These are phyloP conservation scores for Neurospora pannonica DNA, from an alignment of 495 filamentous ascomycete species.

Conservation along the genomic window DNA sequence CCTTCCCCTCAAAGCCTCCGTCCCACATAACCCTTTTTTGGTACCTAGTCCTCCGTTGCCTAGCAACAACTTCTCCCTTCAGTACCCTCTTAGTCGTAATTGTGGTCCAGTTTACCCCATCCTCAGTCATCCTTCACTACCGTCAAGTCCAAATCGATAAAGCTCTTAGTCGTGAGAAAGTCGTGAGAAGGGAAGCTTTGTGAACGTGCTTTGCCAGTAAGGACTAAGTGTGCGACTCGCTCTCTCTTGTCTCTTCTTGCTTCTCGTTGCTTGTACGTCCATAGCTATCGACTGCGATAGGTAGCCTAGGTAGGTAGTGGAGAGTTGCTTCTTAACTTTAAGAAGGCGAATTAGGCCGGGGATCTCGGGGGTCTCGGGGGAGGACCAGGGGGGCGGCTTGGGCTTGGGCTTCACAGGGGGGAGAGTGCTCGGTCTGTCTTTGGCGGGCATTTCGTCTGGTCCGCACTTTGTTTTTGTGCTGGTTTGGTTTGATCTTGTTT, in stretches of 20 bases:
- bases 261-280: not conserved
- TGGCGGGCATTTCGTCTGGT: not conserved
- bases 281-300: not conserved
- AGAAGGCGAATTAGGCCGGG: not conserved
- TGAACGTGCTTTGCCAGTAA: not conserved
- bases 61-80: not conserved
- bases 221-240: not conserved
- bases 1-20: not conserved
- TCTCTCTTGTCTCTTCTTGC: not conserved
- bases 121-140: not conserved
- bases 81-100: not conserved
- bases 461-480: not conserved
- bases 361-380: not conserved
- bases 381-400: not conserved
- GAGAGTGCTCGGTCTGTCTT: not conserved
- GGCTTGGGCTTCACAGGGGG: not conserved
- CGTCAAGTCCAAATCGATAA: not conserved
- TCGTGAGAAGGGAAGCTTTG: not conserved
- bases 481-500: not conserved
- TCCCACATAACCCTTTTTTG: not conserved
- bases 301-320: not conserved
- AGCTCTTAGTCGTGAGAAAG: not conserved
- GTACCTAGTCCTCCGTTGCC: not conserved
- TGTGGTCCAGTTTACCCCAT: not conserved
- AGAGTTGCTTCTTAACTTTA: not conserved